Base-by-base conservation (phyloP, 2,329 filamentous ascomycete genomes). In the Penicillium frequentans region DNA sequence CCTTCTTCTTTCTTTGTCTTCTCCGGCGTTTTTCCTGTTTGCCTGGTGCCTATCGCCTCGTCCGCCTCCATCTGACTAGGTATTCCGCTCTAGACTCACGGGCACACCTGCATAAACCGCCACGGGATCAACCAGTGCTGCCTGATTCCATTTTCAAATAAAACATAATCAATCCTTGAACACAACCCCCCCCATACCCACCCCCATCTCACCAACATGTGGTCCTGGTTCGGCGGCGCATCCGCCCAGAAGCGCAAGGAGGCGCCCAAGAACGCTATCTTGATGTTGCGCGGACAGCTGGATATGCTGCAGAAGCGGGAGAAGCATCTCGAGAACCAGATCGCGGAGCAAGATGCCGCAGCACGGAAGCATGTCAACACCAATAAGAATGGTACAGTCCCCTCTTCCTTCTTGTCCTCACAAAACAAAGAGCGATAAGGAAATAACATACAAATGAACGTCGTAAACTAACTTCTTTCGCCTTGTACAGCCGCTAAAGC, bases 291-390 rank as follows among this genome's bases (percentile, higher is more conserved):
- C 67, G 85, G 89, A 70, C 93, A 97, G 80, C 84, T 98, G 45
- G 93, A 97, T 68, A 98, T 98, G 93, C 84, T 99, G 72, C 91
- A 96, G 79, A 99, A 99, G 84, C 85, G 93, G 59, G 93, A 98
- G 82, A 90, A 86, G 75, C 91, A 98, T 73, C 79, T 98, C 60
- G 89, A 95, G 76, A 90, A 84, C 62, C 92, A 96, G 81, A 96
- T 98, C 81, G 88, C 91, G 26, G 92, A 98, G 75, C 93, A 98
- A 75, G 91, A 96, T 69, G 84, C 84, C 37, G 84, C 96, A 64
- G 95, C 95, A 45, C 85, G 90, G 76, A 97, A 97, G 83, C 88
- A 95, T 62, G 88, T 97, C 55, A 86, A 82, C 69, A 84, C 88
- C 58, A 98, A 98, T 81, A 98, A 97, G 79, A 92, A 86, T 67